Evolutionary conservation across 2,329 filamentous ascomycete genomes (phyloP).

Genomic region (Thermomyces lanuginosus): DNA sequence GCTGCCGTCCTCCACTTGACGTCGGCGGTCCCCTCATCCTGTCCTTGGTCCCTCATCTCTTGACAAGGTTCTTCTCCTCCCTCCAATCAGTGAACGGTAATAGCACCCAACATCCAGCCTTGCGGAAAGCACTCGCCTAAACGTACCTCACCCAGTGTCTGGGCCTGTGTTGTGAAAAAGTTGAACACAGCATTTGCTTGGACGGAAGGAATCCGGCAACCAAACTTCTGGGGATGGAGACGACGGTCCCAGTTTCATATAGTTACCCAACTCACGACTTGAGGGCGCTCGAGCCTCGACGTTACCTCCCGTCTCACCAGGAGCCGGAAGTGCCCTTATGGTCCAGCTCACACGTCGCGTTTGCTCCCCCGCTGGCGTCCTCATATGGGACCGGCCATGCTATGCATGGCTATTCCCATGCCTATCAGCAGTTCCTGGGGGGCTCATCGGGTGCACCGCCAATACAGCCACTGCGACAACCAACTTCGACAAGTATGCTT

Average conservation of each 20-base stretch:
- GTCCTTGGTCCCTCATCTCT: too few species aligned
- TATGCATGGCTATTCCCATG: conserved; percentile 14
- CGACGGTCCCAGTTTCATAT: conserved; percentile 25
- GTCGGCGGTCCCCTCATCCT: too few species aligned
- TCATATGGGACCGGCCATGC: conserved; percentile 20
- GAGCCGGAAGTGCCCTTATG: conserved; percentile 22
- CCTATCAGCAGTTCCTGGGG: conserved; percentile 22
- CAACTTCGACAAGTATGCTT: conserved; percentile 15
- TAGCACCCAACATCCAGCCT: too few species aligned
- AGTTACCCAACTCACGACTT: conserved; percentile 23
- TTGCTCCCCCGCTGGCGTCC: conserved; percentile 20
- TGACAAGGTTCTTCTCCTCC: too few species aligned
- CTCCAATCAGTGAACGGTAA: too few species aligned
- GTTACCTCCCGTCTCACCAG: conserved; percentile 21
- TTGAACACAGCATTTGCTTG: too few species aligned
- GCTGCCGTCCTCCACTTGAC: too few species aligned
- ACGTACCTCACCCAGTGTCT: too few species aligned
- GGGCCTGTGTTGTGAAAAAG: too few species aligned
- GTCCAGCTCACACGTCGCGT: conserved; percentile 19
- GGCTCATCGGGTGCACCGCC: conserved; percentile 8
- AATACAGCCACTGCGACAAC: conserved; percentile 13
- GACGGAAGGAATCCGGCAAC: too few species aligned
- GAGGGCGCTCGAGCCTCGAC: conserved; percentile 20
- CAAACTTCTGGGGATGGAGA: too few species aligned
- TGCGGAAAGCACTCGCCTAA: too few species aligned